Base-by-base conservation (phyloP, 2,329 filamentous ascomycete genomes). In the Penicillium sp. region DNA sequence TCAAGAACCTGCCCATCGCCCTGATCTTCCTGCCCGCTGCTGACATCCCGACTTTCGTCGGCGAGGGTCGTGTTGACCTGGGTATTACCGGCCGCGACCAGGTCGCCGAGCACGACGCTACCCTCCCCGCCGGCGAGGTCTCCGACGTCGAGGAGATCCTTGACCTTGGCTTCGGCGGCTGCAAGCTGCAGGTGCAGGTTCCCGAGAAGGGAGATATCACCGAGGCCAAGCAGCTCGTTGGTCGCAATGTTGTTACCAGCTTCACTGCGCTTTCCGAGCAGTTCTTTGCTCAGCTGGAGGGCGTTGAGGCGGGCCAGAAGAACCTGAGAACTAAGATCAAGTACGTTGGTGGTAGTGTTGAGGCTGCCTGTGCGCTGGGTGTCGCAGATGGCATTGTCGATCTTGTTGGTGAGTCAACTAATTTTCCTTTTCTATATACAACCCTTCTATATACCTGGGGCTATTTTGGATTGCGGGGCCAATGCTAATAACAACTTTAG, bases 351-450 rank as follows among this genome's bases (percentile, higher is more conserved):
- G 95, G 95, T 16, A 98, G 93, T 81, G 95, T 99, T 33, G 95
- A 99, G 79, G 93, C 95, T 51, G 93, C 95, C 39, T 99, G 95
- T 73, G 93, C 95, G 21, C 81, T 99, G 54, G 95, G 95, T 53
- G 93, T 98, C 27, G 95, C 95, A 44, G 93, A 98, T 73, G 95
- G 93, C 50, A 97, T 99, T 73, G 92, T 99, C 47, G 95, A 99
- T 79, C 87, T 99, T 57, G 95, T 99, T 72, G 92, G 92, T 95
- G 1, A 33, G 31, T 33, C 31, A 31, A 31, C 13, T 0, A 13
- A 11, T 13, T 90, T 85, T 42, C 19, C 7, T 43, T 21, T 25
- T 25, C 23, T 29, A 23, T 8, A 14, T 8, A 7, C 37, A 13
- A 11, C 14, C 27, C 21, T 14, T 19, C 27, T 50, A 25, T 21